A percentile compares a stretch with the other conserved stretches of the same genome.
Evolutionary conservation across 2,329 filamentous ascomycete genomes (phyloP).

Genomic region (Penicillium decumbens): DNA sequence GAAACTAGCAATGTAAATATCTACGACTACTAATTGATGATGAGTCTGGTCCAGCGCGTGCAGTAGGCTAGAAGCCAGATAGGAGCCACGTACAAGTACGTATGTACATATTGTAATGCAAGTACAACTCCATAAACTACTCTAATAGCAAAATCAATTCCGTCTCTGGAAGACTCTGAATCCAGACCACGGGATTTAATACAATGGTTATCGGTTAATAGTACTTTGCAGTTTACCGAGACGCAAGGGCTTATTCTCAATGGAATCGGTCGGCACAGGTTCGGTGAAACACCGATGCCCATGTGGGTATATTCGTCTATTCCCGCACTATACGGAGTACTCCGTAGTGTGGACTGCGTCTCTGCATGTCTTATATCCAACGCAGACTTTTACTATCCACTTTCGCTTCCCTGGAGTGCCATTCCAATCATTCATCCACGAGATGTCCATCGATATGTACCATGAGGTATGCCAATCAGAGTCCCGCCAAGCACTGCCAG

Average conservation of each 20-base stretch:
- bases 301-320: neutral
- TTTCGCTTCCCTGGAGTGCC: neutral
- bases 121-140: neutral
- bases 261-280: neutral
- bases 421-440: neutral
- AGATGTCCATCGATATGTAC: neutral
- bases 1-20: slow-evolving; percentile 9
- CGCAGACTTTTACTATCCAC: neutral
- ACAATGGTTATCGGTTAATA: neutral
- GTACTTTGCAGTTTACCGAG: neutral
- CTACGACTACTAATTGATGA: slow-evolving; percentile 7
- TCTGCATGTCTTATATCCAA: neutral
- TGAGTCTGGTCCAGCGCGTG: neutral
- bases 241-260: neutral
- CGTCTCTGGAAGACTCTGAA: neutral
- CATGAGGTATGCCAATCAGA: neutral
- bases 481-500: neutral
- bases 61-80: neutral
- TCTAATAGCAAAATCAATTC: neutral
- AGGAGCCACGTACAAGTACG: neutral
- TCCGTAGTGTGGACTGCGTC: neutral
- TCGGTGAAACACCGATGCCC: neutral
- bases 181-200: neutral
- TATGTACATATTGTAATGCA: neutral
- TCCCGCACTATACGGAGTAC: neutral